Conservation (phyloP, 2,329 filamentous ascomycete species). For the Phaeomoniella chlamydospora region DNA sequence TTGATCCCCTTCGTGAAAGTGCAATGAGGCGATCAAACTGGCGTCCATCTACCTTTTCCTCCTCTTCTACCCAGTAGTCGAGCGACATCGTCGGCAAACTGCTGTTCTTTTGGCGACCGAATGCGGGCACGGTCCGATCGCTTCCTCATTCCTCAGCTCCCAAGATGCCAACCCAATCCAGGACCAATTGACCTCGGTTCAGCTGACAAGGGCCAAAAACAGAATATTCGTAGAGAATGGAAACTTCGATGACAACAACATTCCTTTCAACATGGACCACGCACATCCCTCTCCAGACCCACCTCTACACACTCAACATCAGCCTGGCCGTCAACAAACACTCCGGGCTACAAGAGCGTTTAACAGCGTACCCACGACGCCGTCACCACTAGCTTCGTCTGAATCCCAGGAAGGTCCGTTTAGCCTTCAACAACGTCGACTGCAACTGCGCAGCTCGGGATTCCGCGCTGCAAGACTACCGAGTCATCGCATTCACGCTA, state of each 20-base stretch:
- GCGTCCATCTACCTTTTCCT: background rate
- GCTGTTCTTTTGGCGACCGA: background rate
- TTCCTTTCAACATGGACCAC: conserved; percentile 2
- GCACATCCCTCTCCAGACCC: background rate
- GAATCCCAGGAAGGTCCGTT: conserved; percentile 7
- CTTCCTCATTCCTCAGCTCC: background rate
- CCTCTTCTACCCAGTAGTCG: background rate
- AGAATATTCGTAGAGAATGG: conserved; percentile 1
- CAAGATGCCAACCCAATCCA: too few relatives aligned
- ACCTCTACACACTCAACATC: background rate
- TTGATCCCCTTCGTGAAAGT: too few relatives aligned
- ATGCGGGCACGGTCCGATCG: background rate
- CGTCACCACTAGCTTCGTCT: conserved; percentile 1
- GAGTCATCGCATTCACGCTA: conserved; percentile 9
- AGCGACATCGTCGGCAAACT: background rate
- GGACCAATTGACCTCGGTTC: too few relatives aligned
- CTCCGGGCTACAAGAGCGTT: background rate
- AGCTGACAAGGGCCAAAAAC: too few relatives aligned
- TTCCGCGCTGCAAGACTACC: conserved; percentile 13
- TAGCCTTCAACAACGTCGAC: conserved; percentile 13
- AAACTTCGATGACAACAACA: conserved; percentile 1
- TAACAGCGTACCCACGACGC: conserved; percentile 1
- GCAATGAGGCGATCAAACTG: background rate
- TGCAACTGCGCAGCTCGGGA: conserved; percentile 15
- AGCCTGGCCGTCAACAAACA: background rate